A percentile compares a stretch with the other conserved stretches of the same genome.
phyloP scores from a whole-genome alignment of 2,329 filamentous ascomycete genomes.

The Ceratocystiopsis brevicomis region DNA sequence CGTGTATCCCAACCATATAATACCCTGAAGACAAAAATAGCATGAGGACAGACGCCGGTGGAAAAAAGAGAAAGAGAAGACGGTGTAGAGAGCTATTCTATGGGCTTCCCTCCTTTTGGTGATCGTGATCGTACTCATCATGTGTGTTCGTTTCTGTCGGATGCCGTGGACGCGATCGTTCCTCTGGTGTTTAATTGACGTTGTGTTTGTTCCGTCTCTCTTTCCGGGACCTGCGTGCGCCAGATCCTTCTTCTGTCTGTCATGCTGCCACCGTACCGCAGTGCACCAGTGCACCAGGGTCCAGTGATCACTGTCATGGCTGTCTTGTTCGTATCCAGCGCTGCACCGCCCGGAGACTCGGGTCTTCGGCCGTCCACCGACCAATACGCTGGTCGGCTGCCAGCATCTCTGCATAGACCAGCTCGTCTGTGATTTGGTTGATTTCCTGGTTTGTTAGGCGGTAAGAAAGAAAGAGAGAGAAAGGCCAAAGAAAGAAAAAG shows the following conservation, averaged over 20 bases:
- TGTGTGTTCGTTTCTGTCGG: too few relatives aligned
- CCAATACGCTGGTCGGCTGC: constrained; percentile 33
- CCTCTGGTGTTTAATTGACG: background rate
- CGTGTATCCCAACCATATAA: too few relatives aligned
- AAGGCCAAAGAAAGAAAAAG: constrained; percentile 1
- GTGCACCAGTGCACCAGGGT: constrained; percentile 10
- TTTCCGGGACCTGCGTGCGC: background rate
- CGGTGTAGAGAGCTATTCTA: background rate
- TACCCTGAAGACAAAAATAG: background rate
- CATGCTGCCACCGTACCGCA: constrained; percentile 9
- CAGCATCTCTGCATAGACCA: constrained; percentile 36
- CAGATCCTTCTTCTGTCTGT: too few relatives aligned
- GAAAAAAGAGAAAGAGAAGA: background rate
- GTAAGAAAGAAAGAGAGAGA: constrained; percentile 1
- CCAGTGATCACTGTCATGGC: too few relatives aligned
- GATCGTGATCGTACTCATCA: too few relatives aligned
- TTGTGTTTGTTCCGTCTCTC: background rate
- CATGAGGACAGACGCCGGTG: background rate
- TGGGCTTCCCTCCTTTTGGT: background rate
- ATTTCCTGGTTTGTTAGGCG: constrained; percentile 24
- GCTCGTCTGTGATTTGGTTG: constrained; percentile 36
- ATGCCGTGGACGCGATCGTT: too few relatives aligned
- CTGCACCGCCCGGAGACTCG: constrained; percentile 35
- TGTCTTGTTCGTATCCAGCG: constrained; percentile 31
- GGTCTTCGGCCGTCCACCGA: constrained; percentile 45